Base-by-base conservation (phyloP, 139 green algal genomes). In the Haematococcus lacustris region DNA sequence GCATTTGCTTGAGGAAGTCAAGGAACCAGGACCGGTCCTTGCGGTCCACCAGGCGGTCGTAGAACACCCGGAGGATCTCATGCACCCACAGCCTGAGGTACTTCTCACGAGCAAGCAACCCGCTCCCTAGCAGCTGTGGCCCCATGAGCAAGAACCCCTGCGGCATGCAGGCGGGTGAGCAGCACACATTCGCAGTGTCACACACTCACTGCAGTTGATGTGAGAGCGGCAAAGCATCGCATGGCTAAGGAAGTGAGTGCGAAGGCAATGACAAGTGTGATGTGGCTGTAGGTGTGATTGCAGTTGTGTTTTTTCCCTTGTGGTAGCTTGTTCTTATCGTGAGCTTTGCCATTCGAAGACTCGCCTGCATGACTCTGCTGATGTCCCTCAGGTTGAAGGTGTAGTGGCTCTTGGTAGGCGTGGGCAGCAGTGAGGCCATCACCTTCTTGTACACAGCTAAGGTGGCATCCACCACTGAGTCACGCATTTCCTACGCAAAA, bases 311-410 rank as follows among this genome's bases (percentile, higher is more conserved):
- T n/a, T n/a, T n/a, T n/a, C n/a, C n/a, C n/a, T n/a, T n/a, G n/a
- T n/a, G n/a, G n/a, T n/a, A n/a, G n/a, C n/a, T n/a, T n/a, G n/a
- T n/a, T n/a, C n/a, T n/a, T n/a, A n/a, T n/a, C n/a, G n/a, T n/a
- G n/a, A n/a, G n/a, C n/a, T n/a, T n/a, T n/a, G n/a, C n/a, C n/a
- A n/a, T n/a, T n/a, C n/a, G n/a, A n/a, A n/a, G n/a, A n/a, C 78
- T 73, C 80, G 85, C 89, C 77, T 93, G 90, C 73, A 94, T 86
- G 26, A 93, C 88, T 57, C 91, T 89, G 73, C 77, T 85, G 17
- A 94, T 79, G 73, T 96, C 89, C 1, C 91, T 76, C 76, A 94
- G 82, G 82, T 91, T 96, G 89, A 96, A 96, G 34, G 85, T 91
- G 83, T 96, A 96, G 83, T 96, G 91, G 23, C 67, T 87, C 72